phyloP scores from a whole-genome alignment of 805 yeast species.

The Cyberlindnera mississippiensis region DNA sequence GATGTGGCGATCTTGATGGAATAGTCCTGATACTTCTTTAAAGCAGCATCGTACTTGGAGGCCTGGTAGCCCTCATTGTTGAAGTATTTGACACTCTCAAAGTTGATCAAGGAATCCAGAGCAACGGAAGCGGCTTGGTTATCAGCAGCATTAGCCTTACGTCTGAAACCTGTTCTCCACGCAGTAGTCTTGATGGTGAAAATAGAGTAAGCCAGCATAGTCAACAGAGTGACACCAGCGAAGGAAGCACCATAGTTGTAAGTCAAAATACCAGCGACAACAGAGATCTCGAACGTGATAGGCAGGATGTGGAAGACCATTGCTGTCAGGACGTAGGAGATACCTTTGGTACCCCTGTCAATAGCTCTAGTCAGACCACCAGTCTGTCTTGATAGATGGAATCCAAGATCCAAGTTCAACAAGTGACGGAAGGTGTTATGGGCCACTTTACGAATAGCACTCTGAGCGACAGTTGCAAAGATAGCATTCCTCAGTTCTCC shows the following conservation, averaged over 20 bases:
- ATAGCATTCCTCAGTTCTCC: slow-evolving; percentile 95
- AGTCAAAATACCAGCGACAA: slow-evolving; percentile 90
- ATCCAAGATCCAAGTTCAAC: slow-evolving; percentile 77
- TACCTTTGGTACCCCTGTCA: slow-evolving; percentile 97
- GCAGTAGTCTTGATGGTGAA: slow-evolving; percentile 92
- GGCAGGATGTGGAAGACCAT: slow-evolving; percentile 98
- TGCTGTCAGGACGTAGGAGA: slow-evolving; percentile 85
- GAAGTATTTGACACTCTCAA: slow-evolving; percentile 91
- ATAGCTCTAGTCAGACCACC: slow-evolving; percentile 96
- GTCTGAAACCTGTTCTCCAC: slow-evolving; percentile 91
- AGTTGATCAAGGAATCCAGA: slow-evolving; percentile 87
- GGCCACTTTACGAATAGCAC: slow-evolving; percentile 89
- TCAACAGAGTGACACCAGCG: slow-evolving; percentile 82
- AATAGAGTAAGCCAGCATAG: slow-evolving; percentile 84
- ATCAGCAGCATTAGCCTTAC: slow-evolving; percentile 89
- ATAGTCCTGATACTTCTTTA: slow-evolving; percentile 63
- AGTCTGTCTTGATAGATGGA: slow-evolving; percentile 88
- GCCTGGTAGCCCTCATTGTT: slow-evolving; percentile 85
- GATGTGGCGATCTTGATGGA: slow-evolving; percentile 82
- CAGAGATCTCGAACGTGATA: slow-evolving; percentile 82
- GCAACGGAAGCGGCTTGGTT: slow-evolving; percentile 95
- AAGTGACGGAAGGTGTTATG: slow-evolving; percentile 81
- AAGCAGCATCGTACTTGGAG: slow-evolving; percentile 70
- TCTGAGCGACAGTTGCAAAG: slow-evolving; percentile 92
- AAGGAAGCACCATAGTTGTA: slow-evolving; percentile 87